A percentile compares a stretch with the other conserved stretches of the same genome.
phyloP scores from a whole-genome alignment of 2,329 filamentous ascomycete species.

The Biscogniauxia sp. region DNA sequence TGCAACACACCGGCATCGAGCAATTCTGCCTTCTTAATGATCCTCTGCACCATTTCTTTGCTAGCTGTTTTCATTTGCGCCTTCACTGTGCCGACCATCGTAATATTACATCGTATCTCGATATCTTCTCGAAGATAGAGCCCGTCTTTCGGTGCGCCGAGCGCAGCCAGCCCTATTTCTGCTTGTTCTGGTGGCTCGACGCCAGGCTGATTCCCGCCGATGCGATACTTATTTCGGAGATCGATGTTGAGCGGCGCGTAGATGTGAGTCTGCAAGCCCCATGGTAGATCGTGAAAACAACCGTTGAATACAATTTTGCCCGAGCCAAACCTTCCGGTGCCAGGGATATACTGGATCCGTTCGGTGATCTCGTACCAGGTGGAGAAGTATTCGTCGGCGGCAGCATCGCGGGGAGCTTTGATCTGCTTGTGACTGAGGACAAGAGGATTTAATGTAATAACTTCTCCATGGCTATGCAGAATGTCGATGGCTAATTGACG shows the following conservation, averaged over 20 bases:
- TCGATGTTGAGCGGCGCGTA: constrained; percentile 68
- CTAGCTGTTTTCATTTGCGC: constrained; percentile 64
- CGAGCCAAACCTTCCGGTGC: constrained; percentile 62
- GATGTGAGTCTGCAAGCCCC: constrained; percentile 69
- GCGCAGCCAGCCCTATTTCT: constrained; percentile 58
- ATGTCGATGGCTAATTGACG: constrained; percentile 71
- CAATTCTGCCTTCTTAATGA: constrained; percentile 70
- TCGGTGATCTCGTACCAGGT: constrained; percentile 73
- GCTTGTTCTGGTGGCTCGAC: constrained; percentile 58
- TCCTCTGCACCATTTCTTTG: constrained; percentile 64
- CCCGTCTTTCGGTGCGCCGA: constrained; percentile 62
- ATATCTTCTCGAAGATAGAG: constrained; percentile 69
- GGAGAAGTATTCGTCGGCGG: constrained; percentile 68
- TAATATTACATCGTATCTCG: constrained; percentile 67
- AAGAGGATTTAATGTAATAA: constrained; percentile 69
- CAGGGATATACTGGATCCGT: constrained; percentile 66
- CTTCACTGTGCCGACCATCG: constrained; percentile 64
- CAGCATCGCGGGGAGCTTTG: constrained; percentile 64
- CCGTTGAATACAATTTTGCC: constrained; percentile 67
- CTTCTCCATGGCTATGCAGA: constrained; percentile 67
- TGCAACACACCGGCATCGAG: constrained; percentile 64
- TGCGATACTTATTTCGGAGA: constrained; percentile 65
- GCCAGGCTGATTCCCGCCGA: constrained; percentile 67
- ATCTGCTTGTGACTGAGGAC: constrained; percentile 63
- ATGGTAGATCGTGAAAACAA: constrained; percentile 70